phyloP scores from a whole-genome alignment of 306 rosid genomes.

The Glycyrrhiza uralensis region DNA sequence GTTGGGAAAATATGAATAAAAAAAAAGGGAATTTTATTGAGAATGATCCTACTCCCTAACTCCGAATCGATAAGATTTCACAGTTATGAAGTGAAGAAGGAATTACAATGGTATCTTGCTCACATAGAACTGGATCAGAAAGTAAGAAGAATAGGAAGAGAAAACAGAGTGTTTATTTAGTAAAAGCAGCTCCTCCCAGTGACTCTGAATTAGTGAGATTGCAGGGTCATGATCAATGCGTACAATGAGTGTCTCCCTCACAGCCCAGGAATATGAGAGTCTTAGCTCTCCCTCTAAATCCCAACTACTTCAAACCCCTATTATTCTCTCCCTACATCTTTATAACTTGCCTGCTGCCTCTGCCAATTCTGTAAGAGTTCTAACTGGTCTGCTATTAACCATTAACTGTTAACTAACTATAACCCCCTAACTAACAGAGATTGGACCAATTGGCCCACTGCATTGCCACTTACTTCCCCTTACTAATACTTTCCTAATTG shows the following conservation, averaged over 20 bases:
- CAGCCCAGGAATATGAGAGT: not conserved
- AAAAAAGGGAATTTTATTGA: not conserved
- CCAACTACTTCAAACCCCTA: not conserved
- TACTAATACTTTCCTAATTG: not conserved
- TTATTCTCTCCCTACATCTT: not conserved
- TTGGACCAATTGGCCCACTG: not conserved
- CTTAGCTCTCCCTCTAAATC: not conserved
- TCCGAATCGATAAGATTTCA: not conserved
- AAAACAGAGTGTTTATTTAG: not conserved
- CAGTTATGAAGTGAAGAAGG: not conserved
- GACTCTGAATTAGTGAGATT: not conserved
- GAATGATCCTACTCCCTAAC: not conserved
- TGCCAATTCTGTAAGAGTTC: not conserved
- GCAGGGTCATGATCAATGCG: not conserved
- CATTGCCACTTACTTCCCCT: not conserved
- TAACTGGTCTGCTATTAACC: not conserved
- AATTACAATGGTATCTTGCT: not conserved
- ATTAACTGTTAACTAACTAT: not conserved
- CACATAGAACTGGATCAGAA: not conserved
- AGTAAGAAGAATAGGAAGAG: not conserved
- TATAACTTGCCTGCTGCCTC: not conserved
- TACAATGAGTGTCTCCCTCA: not conserved
- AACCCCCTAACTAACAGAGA: not conserved
- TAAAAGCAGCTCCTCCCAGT: not conserved
- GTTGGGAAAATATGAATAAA: not conserved